Conservation (phyloP, 768 basidiomycete species). For the Mycena polygramma region DNA sequence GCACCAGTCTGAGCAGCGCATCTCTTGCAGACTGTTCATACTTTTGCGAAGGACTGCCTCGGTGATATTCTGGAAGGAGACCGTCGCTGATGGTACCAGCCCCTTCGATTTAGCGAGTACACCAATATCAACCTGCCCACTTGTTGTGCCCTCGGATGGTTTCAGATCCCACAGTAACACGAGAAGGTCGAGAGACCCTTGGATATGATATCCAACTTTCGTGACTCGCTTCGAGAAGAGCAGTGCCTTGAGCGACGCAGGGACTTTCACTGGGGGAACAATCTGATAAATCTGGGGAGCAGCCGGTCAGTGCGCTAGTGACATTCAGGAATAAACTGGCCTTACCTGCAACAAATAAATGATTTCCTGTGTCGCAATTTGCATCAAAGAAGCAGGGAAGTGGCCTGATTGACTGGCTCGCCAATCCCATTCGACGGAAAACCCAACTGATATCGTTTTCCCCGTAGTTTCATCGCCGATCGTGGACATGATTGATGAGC, state of each 20-base stretch:
- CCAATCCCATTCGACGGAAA: slow-evolving; percentile 20
- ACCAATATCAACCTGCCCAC: slow-evolving; percentile 9
- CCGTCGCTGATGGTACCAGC: not conserved
- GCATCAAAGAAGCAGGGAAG: slow-evolving; percentile 1
- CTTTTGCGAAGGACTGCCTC: not conserved
- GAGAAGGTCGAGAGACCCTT: slow-evolving; percentile 9
- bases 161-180: slow-evolving; percentile 8
- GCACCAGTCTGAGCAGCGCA: slow-evolving; percentile 7
- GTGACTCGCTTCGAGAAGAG: not conserved
- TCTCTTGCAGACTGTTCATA: not conserved
- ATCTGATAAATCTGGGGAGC: slow-evolving; percentile 7
- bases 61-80: not conserved
- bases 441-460: not conserved
- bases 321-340: not conserved
- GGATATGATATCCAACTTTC: slow-evolving; percentile 7
- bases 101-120: slow-evolving; percentile 16
- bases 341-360: not conserved
- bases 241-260: not conserved
- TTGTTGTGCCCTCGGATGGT: not conserved
- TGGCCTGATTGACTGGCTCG: slow-evolving; percentile 1
- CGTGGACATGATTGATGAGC: not conserved
- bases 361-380: not conserved
- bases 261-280: not conserved
- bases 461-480: slow-evolving; percentile 2
- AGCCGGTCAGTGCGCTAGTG: not conserved